These are phyloP conservation scores for Zygotorulaspora sp. DNA, from an alignment of 805 yeast species.

Conservation along the genomic window DNA sequence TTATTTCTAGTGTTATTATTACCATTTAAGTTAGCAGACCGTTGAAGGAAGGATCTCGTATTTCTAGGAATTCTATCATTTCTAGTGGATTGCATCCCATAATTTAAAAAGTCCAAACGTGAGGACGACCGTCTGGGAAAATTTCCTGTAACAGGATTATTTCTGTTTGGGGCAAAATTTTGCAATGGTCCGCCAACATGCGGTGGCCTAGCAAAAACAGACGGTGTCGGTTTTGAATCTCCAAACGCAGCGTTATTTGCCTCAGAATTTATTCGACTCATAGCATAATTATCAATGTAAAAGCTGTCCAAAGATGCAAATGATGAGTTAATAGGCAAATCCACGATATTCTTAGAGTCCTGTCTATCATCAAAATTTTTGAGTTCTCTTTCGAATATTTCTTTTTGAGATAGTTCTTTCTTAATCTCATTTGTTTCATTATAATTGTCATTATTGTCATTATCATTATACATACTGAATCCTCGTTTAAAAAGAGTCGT, in stretches of 20 bases:
- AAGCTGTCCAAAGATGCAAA: conserved; percentile 74
- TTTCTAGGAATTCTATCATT: conserved; percentile 14
- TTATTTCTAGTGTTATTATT: background rate
- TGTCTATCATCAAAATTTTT: conserved; percentile 23
- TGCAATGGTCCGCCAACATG: conserved; percentile 9
- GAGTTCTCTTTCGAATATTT: conserved; percentile 25
- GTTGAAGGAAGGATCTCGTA: conserved; percentile 2
- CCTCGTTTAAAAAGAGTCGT: conserved; percentile 8
- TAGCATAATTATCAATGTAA: conserved; percentile 50
- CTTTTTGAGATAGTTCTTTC: conserved; percentile 11
- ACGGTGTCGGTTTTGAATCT: conserved; percentile 4
- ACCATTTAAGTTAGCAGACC: conserved; percentile 2
- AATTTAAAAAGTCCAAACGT: conserved; percentile 7
- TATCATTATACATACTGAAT: conserved; percentile 15
- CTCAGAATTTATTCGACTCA: conserved; percentile 21
- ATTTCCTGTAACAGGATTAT: conserved; percentile 1
- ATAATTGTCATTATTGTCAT: conserved; percentile 13
- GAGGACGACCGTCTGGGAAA: conserved; percentile 11
- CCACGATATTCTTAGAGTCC: conserved; percentile 47
- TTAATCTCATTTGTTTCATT: conserved; percentile 6
- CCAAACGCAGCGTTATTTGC: conserved; percentile 1
- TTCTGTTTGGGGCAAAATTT: conserved; percentile 4
- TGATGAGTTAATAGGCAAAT: conserved; percentile 65
- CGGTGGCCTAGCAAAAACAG: conserved; percentile 20
- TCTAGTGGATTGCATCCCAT: conserved; percentile 13